Conservation (phyloP, 2,329 filamentous ascomycete genomes). For the Fusarium sublunatum region DNA sequence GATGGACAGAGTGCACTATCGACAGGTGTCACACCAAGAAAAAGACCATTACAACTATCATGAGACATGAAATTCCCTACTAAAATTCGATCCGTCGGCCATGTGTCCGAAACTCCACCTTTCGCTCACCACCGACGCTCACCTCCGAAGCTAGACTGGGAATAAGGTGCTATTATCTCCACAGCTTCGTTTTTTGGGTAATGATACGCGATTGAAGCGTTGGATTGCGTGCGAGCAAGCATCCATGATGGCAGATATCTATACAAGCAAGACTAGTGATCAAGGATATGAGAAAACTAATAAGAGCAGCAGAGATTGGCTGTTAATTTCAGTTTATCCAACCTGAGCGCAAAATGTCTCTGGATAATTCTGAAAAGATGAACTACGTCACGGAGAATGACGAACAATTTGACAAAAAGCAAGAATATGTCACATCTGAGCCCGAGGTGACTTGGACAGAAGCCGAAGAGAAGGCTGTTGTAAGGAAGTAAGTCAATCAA, state of each 20-base stretch:
- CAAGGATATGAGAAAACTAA: no score
- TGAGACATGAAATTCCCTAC: no score
- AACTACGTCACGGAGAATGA: neutral
- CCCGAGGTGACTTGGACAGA: slow-evolving; percentile 23
- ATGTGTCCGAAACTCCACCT: slow-evolving; percentile 20
- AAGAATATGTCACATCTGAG: neutral
- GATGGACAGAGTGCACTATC: no score
- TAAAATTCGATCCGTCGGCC: neutral
- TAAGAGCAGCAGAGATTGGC: neutral
- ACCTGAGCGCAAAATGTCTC: neutral
- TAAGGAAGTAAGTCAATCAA: slow-evolving; percentile 38
- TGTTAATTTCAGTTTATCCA: neutral
- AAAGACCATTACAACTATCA: no score
- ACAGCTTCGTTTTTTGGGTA: neutral
- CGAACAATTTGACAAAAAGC: neutral
- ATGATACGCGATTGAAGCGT: slow-evolving; percentile 11
- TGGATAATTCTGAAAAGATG: neutral
- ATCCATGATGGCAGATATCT: neutral
- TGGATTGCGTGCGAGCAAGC: slow-evolving; percentile 8
- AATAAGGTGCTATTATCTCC: neutral
- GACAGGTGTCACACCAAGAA: no score
- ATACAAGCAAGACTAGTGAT: no score
- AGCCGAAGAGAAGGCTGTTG: slow-evolving; percentile 8
- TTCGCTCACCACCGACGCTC: slow-evolving; percentile 41
- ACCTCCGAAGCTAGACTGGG: slow-evolving; percentile 19